Evolutionary conservation across 2,329 filamentous ascomycete species (phyloP).

Genomic region (Nannizzia gypsea): DNA sequence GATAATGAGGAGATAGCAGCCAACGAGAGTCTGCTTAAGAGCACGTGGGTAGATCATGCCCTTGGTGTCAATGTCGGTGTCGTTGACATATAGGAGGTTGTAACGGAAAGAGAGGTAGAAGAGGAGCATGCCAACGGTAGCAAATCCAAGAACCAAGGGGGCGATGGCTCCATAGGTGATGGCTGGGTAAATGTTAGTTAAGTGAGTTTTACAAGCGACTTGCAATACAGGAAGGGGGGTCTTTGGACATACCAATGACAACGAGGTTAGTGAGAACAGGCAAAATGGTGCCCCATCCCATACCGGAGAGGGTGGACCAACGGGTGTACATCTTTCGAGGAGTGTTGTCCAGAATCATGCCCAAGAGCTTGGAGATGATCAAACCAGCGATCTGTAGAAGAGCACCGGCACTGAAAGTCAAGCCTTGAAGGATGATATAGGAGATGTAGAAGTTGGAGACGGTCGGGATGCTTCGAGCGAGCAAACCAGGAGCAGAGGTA

Average conservation of each 20-base stretch:
- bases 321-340: slow-evolving; percentile 69
- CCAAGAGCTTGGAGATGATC: slow-evolving; percentile 59
- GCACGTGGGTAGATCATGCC: slow-evolving; percentile 80
- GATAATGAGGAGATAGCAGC: slow-evolving; percentile 69
- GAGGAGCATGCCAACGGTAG: slow-evolving; percentile 61
- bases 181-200: slow-evolving; percentile 37
- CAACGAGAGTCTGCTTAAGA: slow-evolving; percentile 71
- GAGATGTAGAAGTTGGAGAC: slow-evolving; percentile 91
- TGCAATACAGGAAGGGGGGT: too few relatives aligned
- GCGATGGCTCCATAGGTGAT: slow-evolving; percentile 81
- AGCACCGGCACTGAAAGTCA: slow-evolving; percentile 63
- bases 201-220: neutral
- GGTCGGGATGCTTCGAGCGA: slow-evolving; percentile 64
- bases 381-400: slow-evolving; percentile 65
- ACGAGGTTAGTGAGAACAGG: slow-evolving; percentile 71
- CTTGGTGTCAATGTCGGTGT: slow-evolving; percentile 73
- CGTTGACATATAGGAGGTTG: slow-evolving; percentile 78
- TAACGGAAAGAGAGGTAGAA: slow-evolving; percentile 86
- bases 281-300: slow-evolving; percentile 74
- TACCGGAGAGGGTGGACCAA: slow-evolving; percentile 60
- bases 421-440: slow-evolving; percentile 86
- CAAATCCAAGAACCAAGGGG: slow-evolving; percentile 72
- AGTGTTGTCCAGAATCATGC: slow-evolving; percentile 62
- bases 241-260: slow-evolving; percentile 53
- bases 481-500: slow-evolving; percentile 46